A percentile compares a stretch with the other conserved stretches of the same genome.
phyloP scores from a whole-genome alignment of 2,329 filamentous ascomycete species.

The Penicillium paneum region DNA sequence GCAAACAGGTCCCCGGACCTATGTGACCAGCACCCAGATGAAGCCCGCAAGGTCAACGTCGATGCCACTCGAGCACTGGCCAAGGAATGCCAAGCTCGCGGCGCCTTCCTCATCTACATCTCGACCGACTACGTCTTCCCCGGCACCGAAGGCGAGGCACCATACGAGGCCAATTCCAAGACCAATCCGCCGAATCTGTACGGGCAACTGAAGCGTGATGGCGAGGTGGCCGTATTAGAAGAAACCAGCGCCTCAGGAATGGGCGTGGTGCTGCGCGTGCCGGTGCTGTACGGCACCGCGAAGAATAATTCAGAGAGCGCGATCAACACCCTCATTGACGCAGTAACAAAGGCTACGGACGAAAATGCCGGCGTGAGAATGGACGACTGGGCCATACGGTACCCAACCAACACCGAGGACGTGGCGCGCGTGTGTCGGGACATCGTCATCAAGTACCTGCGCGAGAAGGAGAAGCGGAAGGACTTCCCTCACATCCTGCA shows the following conservation, averaged over 20 bases:
- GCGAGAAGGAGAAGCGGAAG: constrained; percentile 46
- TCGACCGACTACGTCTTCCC: constrained; percentile 77
- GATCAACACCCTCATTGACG: constrained; percentile 75
- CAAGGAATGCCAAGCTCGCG: constrained; percentile 58
- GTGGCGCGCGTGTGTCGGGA: constrained; percentile 76
- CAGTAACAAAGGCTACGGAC: constrained; percentile 70
- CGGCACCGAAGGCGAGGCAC: constrained; percentile 75
- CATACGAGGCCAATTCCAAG: constrained; percentile 65
- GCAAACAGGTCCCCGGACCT: constrained; percentile 86
- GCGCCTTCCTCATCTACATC: constrained; percentile 56
- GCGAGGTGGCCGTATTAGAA: constrained; percentile 67
- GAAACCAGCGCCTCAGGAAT: constrained; percentile 54
- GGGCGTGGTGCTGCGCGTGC: constrained; percentile 72
- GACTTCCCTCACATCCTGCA: constrained; percentile 70
- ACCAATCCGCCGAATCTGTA: constrained; percentile 77
- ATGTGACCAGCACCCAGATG: constrained; percentile 74
- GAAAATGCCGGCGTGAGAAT: constrained; percentile 63
- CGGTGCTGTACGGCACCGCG: constrained; percentile 78
- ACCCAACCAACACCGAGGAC: constrained; percentile 86
- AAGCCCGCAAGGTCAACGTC: constrained; percentile 71
- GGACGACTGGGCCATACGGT: constrained; percentile 82
- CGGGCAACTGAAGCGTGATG: constrained; percentile 69
- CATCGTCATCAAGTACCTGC: constrained; percentile 66
- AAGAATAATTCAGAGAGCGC: constrained; percentile 72
- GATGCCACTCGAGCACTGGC: constrained; percentile 67